Base-by-base conservation (phyloP, 2,329 filamentous ascomycete genomes). In the Macroventuria anomochaeta region DNA sequence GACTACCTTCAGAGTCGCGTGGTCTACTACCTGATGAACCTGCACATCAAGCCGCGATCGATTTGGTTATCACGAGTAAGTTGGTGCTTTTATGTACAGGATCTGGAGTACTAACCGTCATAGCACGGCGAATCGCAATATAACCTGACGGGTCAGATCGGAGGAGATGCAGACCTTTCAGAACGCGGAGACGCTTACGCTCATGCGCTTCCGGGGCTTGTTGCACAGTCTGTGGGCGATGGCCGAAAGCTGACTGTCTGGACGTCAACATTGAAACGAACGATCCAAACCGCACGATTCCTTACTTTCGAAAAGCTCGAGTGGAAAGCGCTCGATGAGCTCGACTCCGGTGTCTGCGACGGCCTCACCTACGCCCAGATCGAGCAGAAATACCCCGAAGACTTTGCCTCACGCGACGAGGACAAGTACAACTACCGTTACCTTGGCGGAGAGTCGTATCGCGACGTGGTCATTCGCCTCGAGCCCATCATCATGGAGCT, bases 391-490 rank as follows among this genome's bases (percentile, higher is more conserved):
- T 97, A 91, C 72, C 95, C 95, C 0, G 93, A 97, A 64, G 95
- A 99, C 78, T 99, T 99, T 78, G 86, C 87, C 42, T 92, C 93
- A 28, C 91, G 95, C 58, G 95, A 99, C 75, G 91, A 96, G 63
- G 95, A 99, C 81, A 99, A 99, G 77, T 97, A 97, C 85, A 97
- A 99, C 80, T 99, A 99, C 79, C 91, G 95, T 52, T 99, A 99
- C 77, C 88, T 95, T 5, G 95, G 95, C 59, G 95, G 95, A 47
- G 95, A 99, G 78, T 96, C 90, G 57, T 90, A 99, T 75, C 90
- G 93, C 50, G 95, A 99, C 70, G 93, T 99, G 1, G 95, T 99
- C 33, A 97, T 97, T 68, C 91, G 95, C 0, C 86, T 99, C 0
- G 95, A 99, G 72, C 95, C 95, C 58, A 99, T 99, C 77, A 99